Evolutionary conservation across 345 rosid genomes (phyloP), one percentile per base, ranked within the genome.

Genomic region (Draba incana): DNA sequence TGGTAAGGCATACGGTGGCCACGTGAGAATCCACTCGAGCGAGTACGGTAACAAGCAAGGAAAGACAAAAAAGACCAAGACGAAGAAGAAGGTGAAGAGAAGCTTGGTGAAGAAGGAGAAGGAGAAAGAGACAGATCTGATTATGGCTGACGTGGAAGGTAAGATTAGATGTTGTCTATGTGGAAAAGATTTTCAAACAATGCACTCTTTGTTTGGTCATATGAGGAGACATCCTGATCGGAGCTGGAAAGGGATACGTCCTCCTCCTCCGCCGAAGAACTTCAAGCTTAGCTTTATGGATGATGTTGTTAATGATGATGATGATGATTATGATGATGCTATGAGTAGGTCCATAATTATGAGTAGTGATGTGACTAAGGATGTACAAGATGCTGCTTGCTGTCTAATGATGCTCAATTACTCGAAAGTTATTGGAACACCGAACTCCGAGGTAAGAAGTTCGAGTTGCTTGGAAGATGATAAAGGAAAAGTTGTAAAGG

Each of bases 201-300:
- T 39, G 76, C 79, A 78, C 52, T 82, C 86, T 25, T 70, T 84
- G 75, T 90, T 81, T 56, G 94, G 97, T n/a, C 97, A 90, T 80
- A 90, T 90, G 94, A 80, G 90, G 77, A 80, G 84, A 62, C 97
- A 90, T 47, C 97, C 94, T 13, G 90, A 84, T 35, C 76, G 92
- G 14, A 75, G 67, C 46, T 86, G 88, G 87, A 82, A 85, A 62
- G 92, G 94, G 7, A 65, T 81, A 56, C 68, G 73, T 35, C 92
- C 86, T 4, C 87, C 89, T 0, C 79, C 83, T 42, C 6, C 60
- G 31, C 11, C 47, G 2, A 57, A 52, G 2, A 67, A 50, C 28
- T 42, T 43, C 31, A 39, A 46, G 4, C 41, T 46, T 3, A 28
- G 57, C 44, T 46, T 30, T 30, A 6, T 46, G 28, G 64, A 48